These are phyloP conservation scores for Cerrena zonata DNA, from an alignment of 1,284 basidiomycete species.

Conservation along the genomic window DNA sequence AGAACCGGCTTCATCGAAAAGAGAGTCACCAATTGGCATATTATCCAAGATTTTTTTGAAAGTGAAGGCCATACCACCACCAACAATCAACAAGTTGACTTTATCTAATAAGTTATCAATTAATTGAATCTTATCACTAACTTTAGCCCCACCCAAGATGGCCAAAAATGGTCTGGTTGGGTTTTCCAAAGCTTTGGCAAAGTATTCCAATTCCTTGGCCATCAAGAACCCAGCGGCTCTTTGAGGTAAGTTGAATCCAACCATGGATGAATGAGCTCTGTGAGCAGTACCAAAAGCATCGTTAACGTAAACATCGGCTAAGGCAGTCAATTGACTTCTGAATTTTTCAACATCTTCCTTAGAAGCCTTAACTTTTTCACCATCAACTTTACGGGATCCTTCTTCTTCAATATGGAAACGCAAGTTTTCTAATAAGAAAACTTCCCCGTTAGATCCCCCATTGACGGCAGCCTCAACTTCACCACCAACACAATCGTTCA, in stretches of 20 bases:
- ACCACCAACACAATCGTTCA: slow-evolving; percentile 81
- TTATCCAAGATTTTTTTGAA: slow-evolving; percentile 93
- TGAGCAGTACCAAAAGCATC: slow-evolving; percentile 99
- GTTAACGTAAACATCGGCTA: slow-evolving; percentile 97
- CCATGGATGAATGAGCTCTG: slow-evolving; percentile 97
- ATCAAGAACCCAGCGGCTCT: slow-evolving; percentile 94
- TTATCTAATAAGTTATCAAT: slow-evolving; percentile 99
- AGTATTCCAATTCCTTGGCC: slow-evolving; percentile 99
- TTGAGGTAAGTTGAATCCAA: slow-evolving; percentile 88
- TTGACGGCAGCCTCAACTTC: slow-evolving; percentile 79
- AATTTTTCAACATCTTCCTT: slow-evolving; percentile 78
- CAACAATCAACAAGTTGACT: slow-evolving; percentile 94
- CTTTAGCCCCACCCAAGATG: slow-evolving; percentile 97
- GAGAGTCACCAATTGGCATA: slow-evolving; percentile 87
- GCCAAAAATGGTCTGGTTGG: slow-evolving; percentile 96
- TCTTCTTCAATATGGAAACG: slow-evolving; percentile 99
- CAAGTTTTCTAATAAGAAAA: slow-evolving; percentile 94
- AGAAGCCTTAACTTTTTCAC: slow-evolving; percentile 90
- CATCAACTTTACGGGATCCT: slow-evolving; percentile 88
- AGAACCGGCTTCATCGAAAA: slow-evolving; percentile 88
- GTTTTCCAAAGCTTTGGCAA: slow-evolving; percentile 93
- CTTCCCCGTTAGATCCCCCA: slow-evolving; percentile 65
- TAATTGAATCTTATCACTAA: slow-evolving; percentile 97
- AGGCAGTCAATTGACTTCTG: slow-evolving; percentile 80
- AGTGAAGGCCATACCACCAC: slow-evolving; percentile 98